Evolutionary conservation across 1,139 yeast species (phyloP), one percentile per base, ranked within the genome.

Genomic region (Pichia sp.): DNA sequence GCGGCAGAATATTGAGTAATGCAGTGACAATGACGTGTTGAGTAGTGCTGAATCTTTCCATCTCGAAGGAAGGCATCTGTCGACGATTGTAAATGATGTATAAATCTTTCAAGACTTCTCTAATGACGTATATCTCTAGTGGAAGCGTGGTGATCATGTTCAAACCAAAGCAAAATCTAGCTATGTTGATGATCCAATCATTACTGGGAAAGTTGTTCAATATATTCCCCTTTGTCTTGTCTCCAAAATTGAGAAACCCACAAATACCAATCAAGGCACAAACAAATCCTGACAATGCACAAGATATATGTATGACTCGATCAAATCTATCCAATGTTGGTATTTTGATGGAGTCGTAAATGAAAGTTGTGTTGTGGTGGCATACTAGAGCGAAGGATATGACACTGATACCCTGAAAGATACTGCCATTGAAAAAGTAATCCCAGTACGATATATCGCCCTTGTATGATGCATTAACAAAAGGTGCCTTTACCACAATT

Each of bases 71-170:
- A 6, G 42, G 39, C 58, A 40, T 42, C 3, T 27, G 33, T 11
- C 35, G 38, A 15, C 41, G 38, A 16, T 45, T 44, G 37, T 44
- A 51, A 11, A 52, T 48, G 4, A 45, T 38, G 19, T 81, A 63
- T 38, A 81, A 63, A 51, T 85, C 94, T 47, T 77, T 71, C 18
- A 84, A 57, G 1, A 87, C 95, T 49, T 88, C 95, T 47, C 97
- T 64, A 26, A 93, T 77, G 5, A 88, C 97, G 55, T 87, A 87
- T 0, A 88, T 73, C 55, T 88, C 97, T 34, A 88, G 60, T 0
- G 97, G 97, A 49, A 86, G 77, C 0, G 97, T 88, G 0, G 97
- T 88, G 42, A 88, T 67, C 96, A 88, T 88, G 52, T 88, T 88
- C 50, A 88, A 67, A 0, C 97, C 97, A 59, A 88, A 88, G 50